Conservation (phyloP, 2,329 filamentous ascomycete species). For the Diaporthe vexans region DNA sequence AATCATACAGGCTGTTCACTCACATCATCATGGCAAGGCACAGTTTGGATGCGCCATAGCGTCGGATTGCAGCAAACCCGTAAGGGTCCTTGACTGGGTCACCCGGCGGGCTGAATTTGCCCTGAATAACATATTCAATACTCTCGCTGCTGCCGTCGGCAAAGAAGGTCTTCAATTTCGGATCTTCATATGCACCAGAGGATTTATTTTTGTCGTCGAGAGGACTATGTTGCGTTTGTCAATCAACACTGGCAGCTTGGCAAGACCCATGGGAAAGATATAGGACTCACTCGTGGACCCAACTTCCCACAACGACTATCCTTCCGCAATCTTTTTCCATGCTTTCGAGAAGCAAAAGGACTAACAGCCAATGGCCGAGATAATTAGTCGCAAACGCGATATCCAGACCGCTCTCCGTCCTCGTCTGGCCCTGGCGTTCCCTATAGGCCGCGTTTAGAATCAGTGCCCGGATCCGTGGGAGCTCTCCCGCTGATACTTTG, state of each 20-base stretch:
- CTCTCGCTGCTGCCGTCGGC: background rate
- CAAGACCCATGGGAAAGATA: background rate
- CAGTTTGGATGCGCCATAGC: slow-evolving; percentile 52
- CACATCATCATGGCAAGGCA: slow-evolving; percentile 52
- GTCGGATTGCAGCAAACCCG: slow-evolving; percentile 43
- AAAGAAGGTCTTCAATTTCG: background rate
- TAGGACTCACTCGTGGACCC: slow-evolving; percentile 18
- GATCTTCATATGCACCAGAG: background rate
- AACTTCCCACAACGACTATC: slow-evolving; percentile 44
- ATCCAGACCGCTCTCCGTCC: slow-evolving; percentile 41
- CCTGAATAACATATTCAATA: slow-evolving; percentile 46
- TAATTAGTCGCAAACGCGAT: slow-evolving; percentile 44
- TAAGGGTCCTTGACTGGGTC: slow-evolving; percentile 43
- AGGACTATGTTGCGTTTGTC: background rate
- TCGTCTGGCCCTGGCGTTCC: slow-evolving; percentile 43
- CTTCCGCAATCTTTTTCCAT: slow-evolving; percentile 44
- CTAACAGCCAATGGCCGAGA: slow-evolving; percentile 46
- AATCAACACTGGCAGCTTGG: background rate
- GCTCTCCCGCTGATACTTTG: slow-evolving; percentile 48
- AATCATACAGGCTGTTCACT: background rate
- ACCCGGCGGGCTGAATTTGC: slow-evolving; percentile 45
- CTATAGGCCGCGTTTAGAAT: slow-evolving; percentile 52
- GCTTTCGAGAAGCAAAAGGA: slow-evolving; percentile 45
- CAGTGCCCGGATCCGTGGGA: slow-evolving; percentile 56
- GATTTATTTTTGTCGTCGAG: background rate